These are phyloP conservation scores for Pythium graminicola DNA, from an alignment of 352 stramenopile species.

Conservation along the genomic window DNA sequence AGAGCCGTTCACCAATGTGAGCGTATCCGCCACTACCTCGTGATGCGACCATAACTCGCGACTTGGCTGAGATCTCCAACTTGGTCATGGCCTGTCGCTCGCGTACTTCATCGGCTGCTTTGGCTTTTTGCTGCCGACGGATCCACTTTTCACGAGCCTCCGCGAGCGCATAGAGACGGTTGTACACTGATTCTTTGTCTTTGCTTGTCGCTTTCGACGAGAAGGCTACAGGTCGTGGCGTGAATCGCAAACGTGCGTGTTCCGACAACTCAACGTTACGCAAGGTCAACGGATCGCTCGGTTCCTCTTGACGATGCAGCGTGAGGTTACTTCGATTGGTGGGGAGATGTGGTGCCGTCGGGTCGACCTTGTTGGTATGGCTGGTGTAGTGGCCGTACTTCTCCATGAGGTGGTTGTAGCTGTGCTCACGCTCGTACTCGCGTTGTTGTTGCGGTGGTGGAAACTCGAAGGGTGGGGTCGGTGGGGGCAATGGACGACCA, in stretches of 20 bases:
- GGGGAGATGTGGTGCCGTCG: too few species aligned
- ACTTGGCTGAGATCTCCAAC: constrained; percentile 57
- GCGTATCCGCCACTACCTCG: constrained; percentile 47
- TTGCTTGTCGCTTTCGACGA: constrained; percentile 15
- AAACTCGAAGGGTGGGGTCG: neutral
- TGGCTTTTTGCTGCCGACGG: constrained; percentile 56
- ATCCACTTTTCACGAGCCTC: constrained; percentile 73
- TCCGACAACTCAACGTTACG: constrained; percentile 31
- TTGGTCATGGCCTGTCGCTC: constrained; percentile 35
- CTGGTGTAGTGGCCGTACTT: constrained; percentile 71
- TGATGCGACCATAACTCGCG: constrained; percentile 45
- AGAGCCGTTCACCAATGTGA: constrained; percentile 63
- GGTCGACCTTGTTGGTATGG: constrained; percentile 55
- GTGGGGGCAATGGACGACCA: too few species aligned
- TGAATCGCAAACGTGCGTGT: constrained; percentile 21
- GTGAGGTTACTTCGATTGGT: neutral
- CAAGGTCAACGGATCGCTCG: constrained; percentile 27
- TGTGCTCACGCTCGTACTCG: constrained; percentile 53
- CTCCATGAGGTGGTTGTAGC: constrained; percentile 66
- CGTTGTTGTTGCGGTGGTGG: constrained; percentile 1
- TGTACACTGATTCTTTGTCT: constrained; percentile 41
- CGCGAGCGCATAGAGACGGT: constrained; percentile 62
- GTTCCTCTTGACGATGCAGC: neutral
- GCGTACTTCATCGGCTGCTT: constrained; percentile 43
- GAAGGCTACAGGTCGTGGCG: constrained; percentile 12